A percentile compares a stretch with the other conserved stretches of the same genome.
Evolutionary conservation across 345 rosid genomes (phyloP).

Genomic region (Firmiana major): DNA sequence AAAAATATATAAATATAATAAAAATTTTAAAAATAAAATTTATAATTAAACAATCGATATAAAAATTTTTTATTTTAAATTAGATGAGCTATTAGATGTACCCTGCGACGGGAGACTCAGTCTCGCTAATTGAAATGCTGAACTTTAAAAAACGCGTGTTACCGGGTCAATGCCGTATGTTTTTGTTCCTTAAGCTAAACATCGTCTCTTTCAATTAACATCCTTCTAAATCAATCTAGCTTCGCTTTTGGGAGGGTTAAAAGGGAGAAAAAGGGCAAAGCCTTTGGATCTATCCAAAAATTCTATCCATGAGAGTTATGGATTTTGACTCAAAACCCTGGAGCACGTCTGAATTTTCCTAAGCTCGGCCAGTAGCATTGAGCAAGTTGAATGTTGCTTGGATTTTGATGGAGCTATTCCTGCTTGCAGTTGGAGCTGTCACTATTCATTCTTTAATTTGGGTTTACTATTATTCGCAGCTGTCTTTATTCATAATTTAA

Average conservation of each 20-base stretch:
- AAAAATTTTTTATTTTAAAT: too few relatives aligned
- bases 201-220: background rate
- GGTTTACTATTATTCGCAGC: background rate
- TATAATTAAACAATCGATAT: too few relatives aligned
- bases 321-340: background rate
- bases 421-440: background rate
- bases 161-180: constrained; percentile 1
- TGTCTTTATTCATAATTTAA: background rate
- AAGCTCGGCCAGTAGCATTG: background rate
- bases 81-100: too few relatives aligned
- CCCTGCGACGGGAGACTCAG: too few relatives aligned
- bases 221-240: background rate
- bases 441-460: background rate
- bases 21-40: too few relatives aligned
- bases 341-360: background rate
- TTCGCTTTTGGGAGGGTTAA: background rate
- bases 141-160: background rate
- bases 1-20: too few relatives aligned
- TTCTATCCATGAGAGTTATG: background rate
- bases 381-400: background rate
- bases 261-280: background rate
- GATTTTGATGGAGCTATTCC: background rate
- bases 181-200: background rate
- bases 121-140: background rate
- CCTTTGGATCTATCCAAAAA: background rate